Percentiles rank a stretch among this genome's conserved stretches.
Conservation (phyloP, 1,284 basidiomycete species). For the Papiliotrema nemorosa region DNA sequence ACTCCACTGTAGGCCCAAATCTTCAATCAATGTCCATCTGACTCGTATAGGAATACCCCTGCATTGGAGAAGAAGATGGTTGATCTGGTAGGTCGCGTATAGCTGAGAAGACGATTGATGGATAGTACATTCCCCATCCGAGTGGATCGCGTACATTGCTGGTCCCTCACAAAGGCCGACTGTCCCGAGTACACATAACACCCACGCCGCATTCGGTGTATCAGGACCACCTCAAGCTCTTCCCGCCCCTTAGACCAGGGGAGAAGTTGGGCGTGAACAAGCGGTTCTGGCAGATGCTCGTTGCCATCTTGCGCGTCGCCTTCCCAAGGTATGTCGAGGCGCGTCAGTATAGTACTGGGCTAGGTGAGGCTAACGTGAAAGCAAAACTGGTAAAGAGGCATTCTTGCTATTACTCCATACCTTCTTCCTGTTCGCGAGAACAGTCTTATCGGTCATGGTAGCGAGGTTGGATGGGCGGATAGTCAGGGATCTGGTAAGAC, state of each 20-base stretch:
- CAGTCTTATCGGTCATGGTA: slow-evolving; percentile 80
- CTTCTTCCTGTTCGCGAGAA: slow-evolving; percentile 80
- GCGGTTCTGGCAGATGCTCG: slow-evolving; percentile 73
- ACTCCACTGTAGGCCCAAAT: slow-evolving; percentile 42
- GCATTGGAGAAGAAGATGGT: slow-evolving; percentile 49
- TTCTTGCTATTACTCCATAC: slow-evolving; percentile 76
- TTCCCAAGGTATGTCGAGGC: slow-evolving; percentile 54
- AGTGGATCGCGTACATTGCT: slow-evolving; percentile 64
- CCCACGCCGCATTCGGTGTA: slow-evolving; percentile 32
- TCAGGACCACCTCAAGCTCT: slow-evolving; percentile 27
- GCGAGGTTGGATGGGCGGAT: slow-evolving; percentile 86
- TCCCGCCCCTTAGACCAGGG: slow-evolving; percentile 37
- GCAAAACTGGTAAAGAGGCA: slow-evolving; percentile 69
- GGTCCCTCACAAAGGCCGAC: slow-evolving; percentile 61
- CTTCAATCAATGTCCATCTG: too few species aligned
- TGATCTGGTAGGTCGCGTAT: slow-evolving; percentile 37
- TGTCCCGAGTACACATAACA: slow-evolving; percentile 59
- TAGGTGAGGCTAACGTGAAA: slow-evolving; percentile 21
- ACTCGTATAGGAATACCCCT: slow-evolving; percentile 41
- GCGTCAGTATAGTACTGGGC: not conserved
- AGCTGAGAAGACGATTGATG: not conserved
- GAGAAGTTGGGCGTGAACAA: slow-evolving; percentile 71
- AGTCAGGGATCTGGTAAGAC: slow-evolving; percentile 73
- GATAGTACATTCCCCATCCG: slow-evolving; percentile 44
- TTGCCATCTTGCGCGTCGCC: slow-evolving; percentile 70